Base-by-base conservation (phyloP, 2,329 filamentous ascomycete species). In the Ophiostoma pallidulum region DNA sequence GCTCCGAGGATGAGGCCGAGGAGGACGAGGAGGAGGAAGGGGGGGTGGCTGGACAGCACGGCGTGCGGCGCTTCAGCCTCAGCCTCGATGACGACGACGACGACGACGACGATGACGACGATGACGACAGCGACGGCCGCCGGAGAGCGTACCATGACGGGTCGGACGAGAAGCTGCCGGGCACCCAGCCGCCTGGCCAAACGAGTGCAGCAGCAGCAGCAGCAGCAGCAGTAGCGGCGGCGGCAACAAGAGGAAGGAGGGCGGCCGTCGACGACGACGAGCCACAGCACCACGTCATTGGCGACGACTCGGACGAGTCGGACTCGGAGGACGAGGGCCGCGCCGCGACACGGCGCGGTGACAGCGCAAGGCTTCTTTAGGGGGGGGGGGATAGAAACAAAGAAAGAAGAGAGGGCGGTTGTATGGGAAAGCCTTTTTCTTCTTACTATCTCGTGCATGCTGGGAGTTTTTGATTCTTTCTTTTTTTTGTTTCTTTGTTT, bases 1-100 rank as follows among this genome's bases (percentile, higher is more conserved):
- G 89, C 45, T 80, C 77, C 51, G 75, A 77, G 20, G 91, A 91
- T 49, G 90, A 92, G 49, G 84, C 87, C 47, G 48, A 72, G 28
- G 66, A 69, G 4, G 62, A 59, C 39, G 70, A 70, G 29, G 69
- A 68, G 13, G 69, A 71, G 4, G 29, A 35, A 4, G 22, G 38
- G 19, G 41, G 10, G 12, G 24, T 28, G 3, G 22, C 16, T 24
- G 16, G 35, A 41, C 28, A 45, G 26, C n/a, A 22, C 19, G 38
- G 38, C 4, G 32, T 35, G 8, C 45, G 45, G 32, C 49, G 41
- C n/a, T 47, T 51, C 19, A 51, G 45, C 16, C 40, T 51, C 4
- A 31, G 37, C 28, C 32, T 51, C 26, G 75, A 77, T 19, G 91
- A 90, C 48, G 89, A 91, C 51, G 84, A 87, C 47, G 49, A 71